Percentiles rank a stretch among this genome's conserved stretches.
Evolutionary conservation across 768 basidiomycete species (phyloP).

Genomic region (Mycena venus): DNA sequence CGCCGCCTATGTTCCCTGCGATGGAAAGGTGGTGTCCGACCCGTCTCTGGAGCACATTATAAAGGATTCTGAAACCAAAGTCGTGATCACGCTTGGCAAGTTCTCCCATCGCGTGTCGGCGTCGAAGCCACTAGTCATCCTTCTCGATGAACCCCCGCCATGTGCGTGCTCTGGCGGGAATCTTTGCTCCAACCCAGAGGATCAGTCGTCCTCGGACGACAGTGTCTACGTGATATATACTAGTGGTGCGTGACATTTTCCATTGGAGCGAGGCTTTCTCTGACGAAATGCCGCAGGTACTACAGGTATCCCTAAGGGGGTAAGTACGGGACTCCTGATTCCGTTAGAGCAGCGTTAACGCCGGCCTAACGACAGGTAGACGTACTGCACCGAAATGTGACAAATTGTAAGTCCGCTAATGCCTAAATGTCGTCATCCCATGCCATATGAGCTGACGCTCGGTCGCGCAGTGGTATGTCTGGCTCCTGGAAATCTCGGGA

Average conservation of each 20-base stretch:
- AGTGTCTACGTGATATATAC: slow-evolving; percentile 74
- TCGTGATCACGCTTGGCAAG: slow-evolving; percentile 59
- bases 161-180: slow-evolving; percentile 39
- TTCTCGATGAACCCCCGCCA: slow-evolving; percentile 49
- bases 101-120: slow-evolving; percentile 57
- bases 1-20: slow-evolving; percentile 70
- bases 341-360: not conserved
- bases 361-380: slow-evolving; percentile 54
- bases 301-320: slow-evolving; percentile 71
- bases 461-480: slow-evolving; percentile 54
- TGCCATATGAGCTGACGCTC: not conserved
- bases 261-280: not conserved
- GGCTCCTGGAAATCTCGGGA: slow-evolving; percentile 68
- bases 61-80: slow-evolving; percentile 56
- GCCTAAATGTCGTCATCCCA: not conserved
- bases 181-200: slow-evolving; percentile 52
- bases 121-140: slow-evolving; percentile 42
- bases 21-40: slow-evolving; percentile 69
- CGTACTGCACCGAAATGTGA: slow-evolving; percentile 71
- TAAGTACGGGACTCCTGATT: not conserved
- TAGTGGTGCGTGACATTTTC: slow-evolving; percentile 56
- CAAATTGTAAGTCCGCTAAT: slow-evolving; percentile 56
- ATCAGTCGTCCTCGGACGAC: slow-evolving; percentile 54
- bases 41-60: slow-evolving; percentile 66
- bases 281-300: slow-evolving; percentile 52